Evolutionary conservation across 257 asterid genomes (phyloP), one percentile per base, ranked within the genome.

Genomic region (Asclepias syriaca): DNA sequence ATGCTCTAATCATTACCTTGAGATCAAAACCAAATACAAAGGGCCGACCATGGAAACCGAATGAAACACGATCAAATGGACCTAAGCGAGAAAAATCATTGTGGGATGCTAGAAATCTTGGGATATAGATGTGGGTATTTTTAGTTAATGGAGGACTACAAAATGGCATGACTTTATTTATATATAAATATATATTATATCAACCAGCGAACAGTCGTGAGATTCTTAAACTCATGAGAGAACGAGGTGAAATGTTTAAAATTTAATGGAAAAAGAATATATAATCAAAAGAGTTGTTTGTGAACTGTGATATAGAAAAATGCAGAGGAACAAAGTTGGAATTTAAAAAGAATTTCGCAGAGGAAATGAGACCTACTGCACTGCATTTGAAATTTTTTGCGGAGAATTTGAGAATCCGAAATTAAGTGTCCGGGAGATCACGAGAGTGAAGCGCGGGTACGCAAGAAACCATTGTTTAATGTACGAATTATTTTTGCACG

Each of bases 121-220:
- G 55, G 45, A 54, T 73, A 59, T 69, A 66, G 74, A 37, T 0
- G 16, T 77, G 75, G 80, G 71, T 72, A 69, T 66, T 72, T 54
- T 51, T 75, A 18, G 78, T 32, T 55, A 83, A 50, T 48, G 74
- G 45, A 67, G 78, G 76, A 2, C 80, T 72, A 78, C 70, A 78
- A 75, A 83, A 80, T 74, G 81, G 88, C 89, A 90, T 85, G 77
- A 78, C 81, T 57, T 51, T 16, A 24, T 13, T 22, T 21, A 27
- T 46, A 79, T 56, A 37, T 15, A 49, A 6, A 29, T 29, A 37
- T 15, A 49, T 13, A 29, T 29, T 29, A 48, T 21, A 27, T 48
- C 71, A 27, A 67, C 56, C 22, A 48, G n/a, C 3, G 5, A 37
- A 39, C 24, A 32, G 55, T 43, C 22, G 1, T 14, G 54, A 50